Conservation (phyloP, 768 basidiomycete genomes). For the Brasilioporus rufonigricans region DNA sequence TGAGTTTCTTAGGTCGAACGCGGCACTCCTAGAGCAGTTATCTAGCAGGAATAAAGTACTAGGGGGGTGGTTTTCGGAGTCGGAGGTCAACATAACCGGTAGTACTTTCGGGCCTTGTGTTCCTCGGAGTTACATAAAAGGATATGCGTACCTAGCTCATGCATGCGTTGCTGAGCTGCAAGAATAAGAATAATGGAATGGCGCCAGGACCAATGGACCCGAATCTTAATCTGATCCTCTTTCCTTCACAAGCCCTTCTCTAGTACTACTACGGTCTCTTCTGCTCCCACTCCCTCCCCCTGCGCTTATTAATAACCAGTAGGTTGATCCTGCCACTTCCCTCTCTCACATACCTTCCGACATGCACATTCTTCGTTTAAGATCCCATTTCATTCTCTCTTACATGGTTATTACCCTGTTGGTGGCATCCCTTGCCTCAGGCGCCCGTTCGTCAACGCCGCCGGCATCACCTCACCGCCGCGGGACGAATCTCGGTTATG, state of each 20-base stretch:
- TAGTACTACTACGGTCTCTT: not conserved
- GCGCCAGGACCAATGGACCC: not conserved
- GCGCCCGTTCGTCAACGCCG: not conserved
- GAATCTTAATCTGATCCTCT: not conserved
- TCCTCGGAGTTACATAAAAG: constrained; percentile 8
- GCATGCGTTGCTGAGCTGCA: not conserved
- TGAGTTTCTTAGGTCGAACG: too few species aligned
- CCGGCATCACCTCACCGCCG: constrained; percentile 18
- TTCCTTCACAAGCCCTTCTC: constrained; percentile 7
- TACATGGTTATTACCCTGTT: constrained; percentile 12
- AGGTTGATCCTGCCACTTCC: not conserved
- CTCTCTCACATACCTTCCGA: not conserved
- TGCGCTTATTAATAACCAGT: not conserved
- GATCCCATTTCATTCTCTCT: not conserved
- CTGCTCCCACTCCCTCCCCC: not conserved
- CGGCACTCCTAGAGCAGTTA: too few species aligned
- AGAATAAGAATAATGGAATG: not conserved
- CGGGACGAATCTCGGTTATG: constrained; percentile 48
- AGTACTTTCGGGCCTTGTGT: not conserved
- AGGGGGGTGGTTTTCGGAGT: too few species aligned
- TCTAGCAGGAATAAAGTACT: too few species aligned
- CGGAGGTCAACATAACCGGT: not conserved
- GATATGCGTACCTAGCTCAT: not conserved
- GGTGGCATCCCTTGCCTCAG: constrained; percentile 10
- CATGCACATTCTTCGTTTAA: constrained; percentile 2